Conservation (phyloP, 177 flowering plant species). For the Vitis hybrid region DNA sequence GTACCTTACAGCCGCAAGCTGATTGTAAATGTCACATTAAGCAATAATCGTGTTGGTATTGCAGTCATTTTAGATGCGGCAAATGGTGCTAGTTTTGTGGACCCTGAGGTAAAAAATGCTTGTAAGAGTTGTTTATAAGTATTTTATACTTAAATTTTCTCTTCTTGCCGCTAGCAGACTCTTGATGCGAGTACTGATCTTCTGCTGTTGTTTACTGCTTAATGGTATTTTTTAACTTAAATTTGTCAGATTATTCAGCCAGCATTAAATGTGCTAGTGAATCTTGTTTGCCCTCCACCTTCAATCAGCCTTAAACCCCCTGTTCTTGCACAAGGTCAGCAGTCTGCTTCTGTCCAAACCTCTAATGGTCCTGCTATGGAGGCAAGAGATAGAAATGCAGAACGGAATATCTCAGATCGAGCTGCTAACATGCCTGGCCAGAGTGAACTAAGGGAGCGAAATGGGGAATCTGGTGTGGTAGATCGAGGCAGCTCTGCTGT, state of each 20-base stretch:
- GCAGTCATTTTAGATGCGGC: slow-evolving; percentile 92
- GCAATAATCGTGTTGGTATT: slow-evolving; percentile 85
- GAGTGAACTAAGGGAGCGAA: slow-evolving; percentile 58
- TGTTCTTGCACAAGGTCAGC: slow-evolving; percentile 51
- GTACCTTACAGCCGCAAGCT: slow-evolving; percentile 73
- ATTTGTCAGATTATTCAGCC: slow-evolving; percentile 73
- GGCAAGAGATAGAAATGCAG: slow-evolving; percentile 49
- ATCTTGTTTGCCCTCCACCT: slow-evolving; percentile 97
- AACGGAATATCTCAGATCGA: slow-evolving; percentile 46
- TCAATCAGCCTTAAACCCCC: slow-evolving; percentile 81
- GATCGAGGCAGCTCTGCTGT: slow-evolving; percentile 47
- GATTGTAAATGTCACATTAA: slow-evolving; percentile 74
- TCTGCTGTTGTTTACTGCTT: neutral
- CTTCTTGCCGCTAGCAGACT: slow-evolving; percentile 1
- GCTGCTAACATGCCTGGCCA: slow-evolving; percentile 32
- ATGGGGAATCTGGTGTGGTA: slow-evolving; percentile 49
- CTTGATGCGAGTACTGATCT: neutral
- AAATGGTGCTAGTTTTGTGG: slow-evolving; percentile 62
- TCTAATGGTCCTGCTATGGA: slow-evolving; percentile 42
- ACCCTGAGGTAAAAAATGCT: slow-evolving; percentile 66
- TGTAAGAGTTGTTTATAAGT: neutral
- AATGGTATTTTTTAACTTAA: neutral
- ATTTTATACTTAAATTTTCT: neutral
- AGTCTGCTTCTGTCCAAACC: slow-evolving; percentile 43
- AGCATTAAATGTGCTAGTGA: slow-evolving; percentile 75